Conservation (phyloP, 345 rosid species). For the Nasturtium officinale region DNA sequence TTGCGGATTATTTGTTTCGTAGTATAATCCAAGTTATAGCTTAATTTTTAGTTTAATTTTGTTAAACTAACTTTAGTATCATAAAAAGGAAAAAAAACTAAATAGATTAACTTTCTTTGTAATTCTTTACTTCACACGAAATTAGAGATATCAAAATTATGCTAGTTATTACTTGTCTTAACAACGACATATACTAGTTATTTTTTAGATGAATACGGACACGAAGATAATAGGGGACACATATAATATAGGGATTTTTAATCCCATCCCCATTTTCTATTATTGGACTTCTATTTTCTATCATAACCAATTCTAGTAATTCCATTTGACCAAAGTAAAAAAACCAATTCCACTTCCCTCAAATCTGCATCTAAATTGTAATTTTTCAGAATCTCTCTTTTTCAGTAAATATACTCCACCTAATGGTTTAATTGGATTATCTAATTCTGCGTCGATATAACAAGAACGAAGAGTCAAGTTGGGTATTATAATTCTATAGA, state of each 20-base stretch:
- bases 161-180: not conserved
- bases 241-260: not conserved
- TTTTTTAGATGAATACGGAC: not conserved
- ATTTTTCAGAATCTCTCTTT: not conserved
- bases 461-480: conserved; percentile 31
- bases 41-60: not conserved
- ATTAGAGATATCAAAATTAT: not conserved
- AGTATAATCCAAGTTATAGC: not conserved
- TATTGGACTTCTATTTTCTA: not conserved
- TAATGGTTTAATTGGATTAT: not conserved
- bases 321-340: too few relatives aligned
- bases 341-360: not conserved
- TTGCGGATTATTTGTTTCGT: not conserved
- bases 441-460: conserved; percentile 12
- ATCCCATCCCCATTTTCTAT: conserved; percentile 10
- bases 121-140: not conserved
- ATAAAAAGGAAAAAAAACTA: not conserved
- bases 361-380: not conserved
- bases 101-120: not conserved
- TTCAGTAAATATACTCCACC: not conserved
- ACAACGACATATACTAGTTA: not conserved
- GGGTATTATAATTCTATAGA: conserved; percentile 23
- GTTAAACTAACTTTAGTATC: not conserved
- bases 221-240: conserved; percentile 1
- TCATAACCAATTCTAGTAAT: too few relatives aligned